A percentile compares a stretch with the other conserved stretches of the same genome.
Evolutionary conservation across 768 basidiomycete species (phyloP).

Genomic region (Trametes cinnabarina): DNA sequence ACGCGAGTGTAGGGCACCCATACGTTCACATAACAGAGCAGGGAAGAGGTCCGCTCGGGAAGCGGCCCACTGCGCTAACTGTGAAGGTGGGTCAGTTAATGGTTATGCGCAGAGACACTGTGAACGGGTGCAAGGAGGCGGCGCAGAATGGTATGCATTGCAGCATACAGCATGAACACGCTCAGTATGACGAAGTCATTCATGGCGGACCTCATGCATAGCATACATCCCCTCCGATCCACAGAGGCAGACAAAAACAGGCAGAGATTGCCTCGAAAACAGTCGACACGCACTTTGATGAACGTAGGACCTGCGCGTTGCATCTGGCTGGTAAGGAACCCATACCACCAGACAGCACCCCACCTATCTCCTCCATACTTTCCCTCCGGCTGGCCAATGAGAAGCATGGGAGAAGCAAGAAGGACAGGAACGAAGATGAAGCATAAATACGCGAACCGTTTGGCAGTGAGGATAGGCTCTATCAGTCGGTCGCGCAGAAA

Average conservation of each 20-base stretch:
- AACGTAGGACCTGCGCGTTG: slow-evolving; percentile 95
- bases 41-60: slow-evolving; percentile 95
- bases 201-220: too few relatives aligned
- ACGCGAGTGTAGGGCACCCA: slow-evolving; percentile 86
- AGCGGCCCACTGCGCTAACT: slow-evolving; percentile 99
- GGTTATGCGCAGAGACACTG: too few relatives aligned
- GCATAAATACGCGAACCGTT: slow-evolving; percentile 81
- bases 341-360: slow-evolving; percentile 98
- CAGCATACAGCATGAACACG: too few relatives aligned
- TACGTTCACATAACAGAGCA: slow-evolving; percentile 72
- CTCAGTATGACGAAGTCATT: too few relatives aligned
- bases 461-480: slow-evolving; percentile 83
- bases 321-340: slow-evolving; percentile 85
- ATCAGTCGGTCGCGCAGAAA: slow-evolving; percentile 61
- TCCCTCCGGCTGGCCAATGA: slow-evolving; percentile 57
- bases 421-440: slow-evolving; percentile 87
- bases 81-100: not conserved
- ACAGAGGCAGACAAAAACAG: not conserved
- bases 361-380: slow-evolving; percentile 72
- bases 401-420: slow-evolving; percentile 77
- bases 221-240: too few relatives aligned
- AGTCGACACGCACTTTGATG: slow-evolving; percentile 66
- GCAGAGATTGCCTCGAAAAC: not conserved
- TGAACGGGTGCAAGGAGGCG: too few relatives aligned
- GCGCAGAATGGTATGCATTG: too few relatives aligned